Conservation (phyloP, 2,329 filamentous ascomycete genomes). For the Diaporthe sp. region DNA sequence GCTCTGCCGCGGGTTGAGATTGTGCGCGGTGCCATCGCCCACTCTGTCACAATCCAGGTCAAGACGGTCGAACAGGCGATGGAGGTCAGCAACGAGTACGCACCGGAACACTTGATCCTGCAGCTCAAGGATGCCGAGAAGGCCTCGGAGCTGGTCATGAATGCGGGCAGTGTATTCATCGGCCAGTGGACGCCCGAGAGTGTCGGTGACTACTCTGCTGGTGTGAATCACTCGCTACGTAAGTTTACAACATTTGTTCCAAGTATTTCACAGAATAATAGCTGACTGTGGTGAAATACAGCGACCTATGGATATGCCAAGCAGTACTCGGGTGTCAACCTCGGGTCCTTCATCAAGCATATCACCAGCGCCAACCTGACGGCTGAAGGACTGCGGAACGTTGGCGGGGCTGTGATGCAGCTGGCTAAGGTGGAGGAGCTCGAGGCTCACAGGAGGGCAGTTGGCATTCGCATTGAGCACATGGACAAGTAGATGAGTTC, state of each 20-base stretch:
- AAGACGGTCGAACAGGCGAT: conserved; percentile 78
- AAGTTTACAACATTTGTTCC: conserved; percentile 58
- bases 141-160: conserved; percentile 83
- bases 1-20: conserved; percentile 92
- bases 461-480: conserved; percentile 80
- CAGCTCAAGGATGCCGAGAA: conserved; percentile 83
- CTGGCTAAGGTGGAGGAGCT: conserved; percentile 93
- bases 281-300: conserved; percentile 48
- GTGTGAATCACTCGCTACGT: conserved; percentile 97
- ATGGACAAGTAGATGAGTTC: conserved; percentile 45
- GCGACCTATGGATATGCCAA: conserved; percentile 98
- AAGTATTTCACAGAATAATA: not conserved
- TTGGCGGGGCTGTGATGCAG: conserved; percentile 92
- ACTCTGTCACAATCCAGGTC: conserved; percentile 89
- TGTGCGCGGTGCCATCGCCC: conserved; percentile 87
- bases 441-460: conserved; percentile 90
- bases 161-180: conserved; percentile 96
- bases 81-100: conserved; percentile 90
- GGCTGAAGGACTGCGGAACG: conserved; percentile 83
- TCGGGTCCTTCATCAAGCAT: conserved; percentile 96
- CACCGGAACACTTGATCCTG: conserved; percentile 95
- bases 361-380: conserved; percentile 95
- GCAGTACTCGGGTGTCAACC: conserved; percentile 97
- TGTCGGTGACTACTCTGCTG: conserved; percentile 97
- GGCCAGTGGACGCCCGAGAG: conserved; percentile 97